Evolutionary conservation across 768 basidiomycete species (phyloP).

Genomic region (Paxillus ammoniavirescens): DNA sequence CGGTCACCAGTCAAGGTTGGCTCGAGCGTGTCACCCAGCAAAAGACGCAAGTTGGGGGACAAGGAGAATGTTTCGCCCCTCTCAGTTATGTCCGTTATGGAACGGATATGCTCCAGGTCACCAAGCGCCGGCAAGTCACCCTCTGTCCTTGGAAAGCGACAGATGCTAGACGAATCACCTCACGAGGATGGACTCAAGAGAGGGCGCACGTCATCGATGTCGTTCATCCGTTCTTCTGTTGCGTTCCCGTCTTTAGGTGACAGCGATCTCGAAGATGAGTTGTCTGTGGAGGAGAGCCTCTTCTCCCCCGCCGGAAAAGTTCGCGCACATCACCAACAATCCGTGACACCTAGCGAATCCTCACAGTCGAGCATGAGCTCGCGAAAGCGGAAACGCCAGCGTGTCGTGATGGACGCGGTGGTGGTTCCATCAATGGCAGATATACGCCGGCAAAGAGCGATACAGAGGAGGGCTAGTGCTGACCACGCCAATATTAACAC

Average conservation of each 20-base stretch:
- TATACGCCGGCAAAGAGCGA: slow-evolving; percentile 18
- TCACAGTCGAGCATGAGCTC: slow-evolving; percentile 5
- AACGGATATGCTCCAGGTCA: slow-evolving; percentile 43
- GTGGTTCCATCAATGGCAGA: slow-evolving; percentile 41
- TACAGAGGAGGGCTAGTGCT: slow-evolving; percentile 21
- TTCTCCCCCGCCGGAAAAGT: slow-evolving; percentile 15
- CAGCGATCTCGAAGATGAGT: slow-evolving; percentile 32
- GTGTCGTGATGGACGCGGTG: slow-evolving; percentile 51
- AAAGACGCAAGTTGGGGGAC: slow-evolving; percentile 37
- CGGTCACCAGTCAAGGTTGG: slow-evolving; percentile 20
- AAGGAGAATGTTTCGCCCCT: slow-evolving; percentile 64
- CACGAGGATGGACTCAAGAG: slow-evolving; percentile 25
- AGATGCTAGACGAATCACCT: slow-evolving; percentile 35
- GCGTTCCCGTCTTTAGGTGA: slow-evolving; percentile 24
- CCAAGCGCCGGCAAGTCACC: slow-evolving; percentile 25
- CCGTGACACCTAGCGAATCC: not conserved
- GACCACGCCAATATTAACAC: slow-evolving; percentile 2
- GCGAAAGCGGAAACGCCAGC: slow-evolving; percentile 45
- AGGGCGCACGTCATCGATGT: slow-evolving; percentile 21
- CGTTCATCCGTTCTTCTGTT: slow-evolving; percentile 32
- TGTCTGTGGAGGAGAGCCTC: slow-evolving; percentile 23
- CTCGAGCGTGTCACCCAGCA: slow-evolving; percentile 34
- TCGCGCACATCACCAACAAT: not conserved
- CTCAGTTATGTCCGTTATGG: slow-evolving; percentile 37
- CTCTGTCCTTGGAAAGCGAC: slow-evolving; percentile 45